phyloP scores from a whole-genome alignment of 2,329 filamentous ascomycete species.

The Falciphora oryzae region DNA sequence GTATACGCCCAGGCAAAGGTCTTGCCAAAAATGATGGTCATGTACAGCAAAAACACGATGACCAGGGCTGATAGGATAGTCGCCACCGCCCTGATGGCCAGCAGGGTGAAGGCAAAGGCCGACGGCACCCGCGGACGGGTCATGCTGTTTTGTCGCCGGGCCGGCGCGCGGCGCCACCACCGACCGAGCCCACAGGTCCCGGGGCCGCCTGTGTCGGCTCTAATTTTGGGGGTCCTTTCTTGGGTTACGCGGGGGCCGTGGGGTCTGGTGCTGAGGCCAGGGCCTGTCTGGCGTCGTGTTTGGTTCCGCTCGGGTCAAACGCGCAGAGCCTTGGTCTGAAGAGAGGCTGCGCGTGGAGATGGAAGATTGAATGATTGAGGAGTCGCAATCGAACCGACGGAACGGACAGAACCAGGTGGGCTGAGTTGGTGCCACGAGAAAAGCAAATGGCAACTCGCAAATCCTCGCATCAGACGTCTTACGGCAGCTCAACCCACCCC shows the following conservation, averaged over 20 bases:
- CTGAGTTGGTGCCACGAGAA: no score
- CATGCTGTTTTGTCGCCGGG: background rate
- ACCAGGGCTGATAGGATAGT: slow-evolving; percentile 1
- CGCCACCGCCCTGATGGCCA: background rate
- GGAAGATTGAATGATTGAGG: no score
- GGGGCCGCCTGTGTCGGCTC: background rate
- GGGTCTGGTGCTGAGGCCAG: no score
- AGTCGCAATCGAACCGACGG: no score
- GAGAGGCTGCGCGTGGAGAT: no score
- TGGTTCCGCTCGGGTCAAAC: no score
- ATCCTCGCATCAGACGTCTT: background rate
- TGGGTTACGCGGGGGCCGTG: no score
- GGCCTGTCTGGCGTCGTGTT: no score
- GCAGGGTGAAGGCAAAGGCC: slow-evolving; percentile 1
- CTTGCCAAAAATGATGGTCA: slow-evolving; percentile 3
- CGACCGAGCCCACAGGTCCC: background rate
- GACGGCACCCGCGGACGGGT: slow-evolving; percentile 5
- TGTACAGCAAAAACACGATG: slow-evolving; percentile 10
- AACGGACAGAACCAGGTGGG: no score
- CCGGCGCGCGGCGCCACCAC: background rate
- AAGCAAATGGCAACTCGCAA: no score
- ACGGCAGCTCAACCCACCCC: background rate
- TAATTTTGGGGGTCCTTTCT: background rate
- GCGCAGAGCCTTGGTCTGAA: no score
- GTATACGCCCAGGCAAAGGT: slow-evolving; percentile 10